Conservation (phyloP, 345 rosid species). For the Cardamine resedifolia region DNA sequence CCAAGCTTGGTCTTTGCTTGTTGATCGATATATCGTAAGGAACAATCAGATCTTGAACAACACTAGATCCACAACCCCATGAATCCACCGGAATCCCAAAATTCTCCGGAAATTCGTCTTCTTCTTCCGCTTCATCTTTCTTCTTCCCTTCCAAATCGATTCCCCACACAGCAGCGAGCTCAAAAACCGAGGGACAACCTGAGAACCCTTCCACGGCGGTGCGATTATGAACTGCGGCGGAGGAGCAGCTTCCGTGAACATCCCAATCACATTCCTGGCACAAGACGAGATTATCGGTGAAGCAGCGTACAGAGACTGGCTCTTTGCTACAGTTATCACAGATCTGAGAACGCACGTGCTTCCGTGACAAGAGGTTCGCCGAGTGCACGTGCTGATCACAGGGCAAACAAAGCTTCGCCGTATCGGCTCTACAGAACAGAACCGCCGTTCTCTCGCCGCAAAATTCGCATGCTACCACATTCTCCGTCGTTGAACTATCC, state of each 20-base stretch:
- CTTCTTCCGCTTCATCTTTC: slow-evolving; percentile 14
- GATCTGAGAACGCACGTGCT: slow-evolving; percentile 94
- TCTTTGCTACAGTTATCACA: slow-evolving; percentile 68
- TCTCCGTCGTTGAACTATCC: not conserved
- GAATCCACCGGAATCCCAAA: not conserved
- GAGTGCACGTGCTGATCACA: slow-evolving; percentile 96
- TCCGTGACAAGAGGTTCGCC: slow-evolving; percentile 70
- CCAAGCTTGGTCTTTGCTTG: slow-evolving; percentile 9
- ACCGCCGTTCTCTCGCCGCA: slow-evolving; percentile 69
- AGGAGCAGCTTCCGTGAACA: slow-evolving; percentile 67
- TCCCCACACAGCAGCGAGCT: slow-evolving; percentile 63
- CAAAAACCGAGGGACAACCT: slow-evolving; percentile 62
- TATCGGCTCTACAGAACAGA: slow-evolving; percentile 80
- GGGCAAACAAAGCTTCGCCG: slow-evolving; percentile 81
- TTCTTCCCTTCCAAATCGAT: slow-evolving; percentile 50
- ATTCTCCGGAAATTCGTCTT: not conserved
- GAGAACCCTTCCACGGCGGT: slow-evolving; percentile 58
- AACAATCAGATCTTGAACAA: slow-evolving; percentile 14
- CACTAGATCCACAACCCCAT: slow-evolving; percentile 16
- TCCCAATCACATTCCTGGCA: slow-evolving; percentile 79
- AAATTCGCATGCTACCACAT: slow-evolving; percentile 58
- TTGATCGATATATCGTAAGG: not conserved
- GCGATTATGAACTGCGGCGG: slow-evolving; percentile 59
- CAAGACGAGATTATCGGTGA: slow-evolving; percentile 59
- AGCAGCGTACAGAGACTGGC: slow-evolving; percentile 63